A percentile compares a stretch with the other conserved stretches of the same genome.
Evolutionary conservation across 257 asterid genomes (phyloP).

Genomic region (Ajuga chamaepitys): DNA sequence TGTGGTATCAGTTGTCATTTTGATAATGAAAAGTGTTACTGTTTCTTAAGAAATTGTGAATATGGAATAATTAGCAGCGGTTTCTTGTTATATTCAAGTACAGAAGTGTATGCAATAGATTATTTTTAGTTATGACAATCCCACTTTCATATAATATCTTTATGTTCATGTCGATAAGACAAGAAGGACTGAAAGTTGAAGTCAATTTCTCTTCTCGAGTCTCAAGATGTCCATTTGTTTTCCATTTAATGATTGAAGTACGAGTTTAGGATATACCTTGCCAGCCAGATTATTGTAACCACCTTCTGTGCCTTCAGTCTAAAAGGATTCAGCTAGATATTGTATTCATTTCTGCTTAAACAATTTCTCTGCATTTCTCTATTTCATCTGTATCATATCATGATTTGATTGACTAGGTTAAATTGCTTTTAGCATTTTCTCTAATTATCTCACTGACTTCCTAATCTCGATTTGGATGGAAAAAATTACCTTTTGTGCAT

Average conservation of each 20-base stretch:
- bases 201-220: background rate
- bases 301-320: background rate
- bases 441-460: background rate
- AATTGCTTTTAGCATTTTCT: background rate
- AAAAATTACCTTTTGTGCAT: background rate
- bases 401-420: background rate
- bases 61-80: background rate
- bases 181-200: background rate
- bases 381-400: background rate
- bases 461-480: background rate
- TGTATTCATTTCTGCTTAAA: background rate
- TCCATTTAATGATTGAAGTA: background rate
- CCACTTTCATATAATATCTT: background rate
- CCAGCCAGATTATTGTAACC: background rate
- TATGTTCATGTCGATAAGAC: background rate
- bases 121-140: conserved; percentile 9
- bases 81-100: background rate
- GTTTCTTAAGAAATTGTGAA: background rate
- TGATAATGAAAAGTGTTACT: background rate
- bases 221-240: background rate
- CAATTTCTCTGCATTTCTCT: background rate
- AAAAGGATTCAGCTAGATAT: background rate
- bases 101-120: background rate
- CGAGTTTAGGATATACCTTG: background rate
- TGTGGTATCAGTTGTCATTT: background rate